Percentiles rank a stretch among this genome's conserved stretches.
phyloP scores from a whole-genome alignment of 495 filamentous ascomycete species.

The Pseudoneurospora amorphoporcata region DNA sequence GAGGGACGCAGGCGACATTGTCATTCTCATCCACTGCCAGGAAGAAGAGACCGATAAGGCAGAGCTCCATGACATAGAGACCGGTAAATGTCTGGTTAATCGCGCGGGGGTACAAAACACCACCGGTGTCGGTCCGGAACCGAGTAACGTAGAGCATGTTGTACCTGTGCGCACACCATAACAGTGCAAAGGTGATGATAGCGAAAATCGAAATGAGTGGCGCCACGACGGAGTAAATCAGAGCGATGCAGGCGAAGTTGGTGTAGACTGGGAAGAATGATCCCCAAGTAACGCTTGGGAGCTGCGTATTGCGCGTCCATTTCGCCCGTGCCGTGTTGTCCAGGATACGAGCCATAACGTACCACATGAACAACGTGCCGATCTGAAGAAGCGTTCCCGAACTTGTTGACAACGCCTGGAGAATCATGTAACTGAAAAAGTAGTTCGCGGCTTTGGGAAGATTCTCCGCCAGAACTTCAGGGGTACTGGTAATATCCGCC shows the following conservation, averaged over 20 bases:
- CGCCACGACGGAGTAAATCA: constrained; percentile 85
- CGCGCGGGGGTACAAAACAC: constrained; percentile 81
- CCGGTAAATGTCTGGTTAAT: constrained; percentile 96
- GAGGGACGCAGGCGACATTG: constrained; percentile 56
- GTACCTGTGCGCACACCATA: constrained; percentile 95
- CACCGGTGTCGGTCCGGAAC: constrained; percentile 84
- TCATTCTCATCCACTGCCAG: constrained; percentile 55
- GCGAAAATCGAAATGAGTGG: constrained; percentile 91
- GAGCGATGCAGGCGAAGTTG: constrained; percentile 83
- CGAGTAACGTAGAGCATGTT: constrained; percentile 94
- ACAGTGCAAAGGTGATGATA: constrained; percentile 83
- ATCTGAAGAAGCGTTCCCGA: constrained; percentile 88
- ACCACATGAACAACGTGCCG: constrained; percentile 65
- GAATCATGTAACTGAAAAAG: constrained; percentile 97
- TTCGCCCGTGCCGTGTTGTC: constrained; percentile 86
- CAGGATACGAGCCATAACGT: constrained; percentile 62
- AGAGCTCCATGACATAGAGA: constrained; percentile 89
- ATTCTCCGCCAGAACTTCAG: constrained; percentile 65
- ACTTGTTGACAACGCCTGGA: constrained; percentile 83
- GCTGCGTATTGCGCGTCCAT: constrained; percentile 70
- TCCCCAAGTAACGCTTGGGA: constrained; percentile 79
- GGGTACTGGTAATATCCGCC: constrained; percentile 46
- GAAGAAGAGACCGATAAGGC: constrained; percentile 86
- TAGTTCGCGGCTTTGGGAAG: constrained; percentile 88
- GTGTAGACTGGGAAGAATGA: constrained; percentile 94